phyloP scores from a whole-genome alignment of 768 basidiomycete species.

The Lactifluus volemus region DNA sequence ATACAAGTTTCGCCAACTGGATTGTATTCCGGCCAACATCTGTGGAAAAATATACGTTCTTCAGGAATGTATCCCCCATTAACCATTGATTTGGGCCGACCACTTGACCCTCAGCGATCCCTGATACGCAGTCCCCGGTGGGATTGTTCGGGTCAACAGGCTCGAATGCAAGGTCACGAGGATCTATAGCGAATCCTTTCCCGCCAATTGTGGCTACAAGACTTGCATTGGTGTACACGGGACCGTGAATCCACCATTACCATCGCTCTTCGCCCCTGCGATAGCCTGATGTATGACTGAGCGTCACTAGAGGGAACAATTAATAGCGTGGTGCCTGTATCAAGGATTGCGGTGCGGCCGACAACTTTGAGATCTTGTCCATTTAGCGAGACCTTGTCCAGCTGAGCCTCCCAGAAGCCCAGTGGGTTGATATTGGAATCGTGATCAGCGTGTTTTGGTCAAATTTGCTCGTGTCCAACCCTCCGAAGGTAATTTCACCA shows the following conservation, averaged over 20 bases:
- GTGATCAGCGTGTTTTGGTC: constrained; percentile 47
- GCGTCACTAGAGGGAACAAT: constrained; percentile 40
- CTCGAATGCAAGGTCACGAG: constrained; percentile 54
- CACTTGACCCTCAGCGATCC: constrained; percentile 55
- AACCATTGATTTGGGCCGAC: constrained; percentile 59
- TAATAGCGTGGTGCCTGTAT: constrained; percentile 42
- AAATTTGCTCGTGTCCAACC: constrained; percentile 61
- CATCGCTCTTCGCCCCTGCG: constrained; percentile 44
- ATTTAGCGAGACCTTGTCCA: constrained; percentile 51
- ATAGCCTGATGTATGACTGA: constrained; percentile 44
- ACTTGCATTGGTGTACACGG: constrained; percentile 50
- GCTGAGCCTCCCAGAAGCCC: constrained; percentile 75
- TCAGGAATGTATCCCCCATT: constrained; percentile 67
- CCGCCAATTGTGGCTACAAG: constrained; percentile 55
- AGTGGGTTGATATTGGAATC: constrained; percentile 51
- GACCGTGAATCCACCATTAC: constrained; percentile 46
- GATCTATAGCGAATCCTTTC: constrained; percentile 49
- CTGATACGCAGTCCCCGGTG: constrained; percentile 58
- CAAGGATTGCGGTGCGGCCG: constrained; percentile 61
- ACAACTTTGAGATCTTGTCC: constrained; percentile 41
- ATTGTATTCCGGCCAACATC: constrained; percentile 50
- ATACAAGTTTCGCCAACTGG: constrained; percentile 28
- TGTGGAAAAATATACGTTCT: constrained; percentile 68
- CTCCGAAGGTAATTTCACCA: constrained; percentile 78
- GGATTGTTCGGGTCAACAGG: constrained; percentile 43